phyloP scores from a whole-genome alignment of 177 flowering plant species.

The Vitis hybrid region DNA sequence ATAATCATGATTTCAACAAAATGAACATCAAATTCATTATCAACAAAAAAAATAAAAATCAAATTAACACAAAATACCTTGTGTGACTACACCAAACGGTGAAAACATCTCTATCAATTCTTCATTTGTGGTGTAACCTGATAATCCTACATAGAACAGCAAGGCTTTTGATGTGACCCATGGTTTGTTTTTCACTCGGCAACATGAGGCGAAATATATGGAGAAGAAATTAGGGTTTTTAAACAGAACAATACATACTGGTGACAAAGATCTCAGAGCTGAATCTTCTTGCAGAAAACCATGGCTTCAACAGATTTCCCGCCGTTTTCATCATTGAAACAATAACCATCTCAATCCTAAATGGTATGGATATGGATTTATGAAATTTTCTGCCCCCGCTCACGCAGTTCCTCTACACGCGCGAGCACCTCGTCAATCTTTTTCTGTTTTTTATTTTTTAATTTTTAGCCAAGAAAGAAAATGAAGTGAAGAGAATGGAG shows the following conservation, averaged over 20 bases:
- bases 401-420: too few species aligned
- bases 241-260: conserved; percentile 16
- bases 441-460: too few species aligned
- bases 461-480: too few species aligned
- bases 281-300: conserved; percentile 10
- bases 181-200: too few species aligned
- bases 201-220: too few species aligned
- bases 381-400: too few species aligned
- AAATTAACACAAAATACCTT: conserved; percentile 37
- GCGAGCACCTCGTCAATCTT: too few species aligned
- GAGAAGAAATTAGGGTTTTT: not conserved
- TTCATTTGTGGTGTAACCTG: conserved; percentile 50
- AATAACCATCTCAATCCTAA: too few species aligned
- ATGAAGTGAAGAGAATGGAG: too few species aligned
- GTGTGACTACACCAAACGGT: conserved; percentile 55
- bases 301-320: too few species aligned
- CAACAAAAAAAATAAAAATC: not conserved
- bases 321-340: too few species aligned
- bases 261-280: conserved; percentile 32
- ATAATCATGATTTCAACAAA: not conserved
- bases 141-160: conserved; percentile 41
- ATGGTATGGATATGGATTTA: too few species aligned
- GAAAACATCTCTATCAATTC: conserved; percentile 51
- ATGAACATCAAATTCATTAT: not conserved
- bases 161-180: not conserved